Conservation (phyloP, 306 rosid species). For the Malus fusca region DNA sequence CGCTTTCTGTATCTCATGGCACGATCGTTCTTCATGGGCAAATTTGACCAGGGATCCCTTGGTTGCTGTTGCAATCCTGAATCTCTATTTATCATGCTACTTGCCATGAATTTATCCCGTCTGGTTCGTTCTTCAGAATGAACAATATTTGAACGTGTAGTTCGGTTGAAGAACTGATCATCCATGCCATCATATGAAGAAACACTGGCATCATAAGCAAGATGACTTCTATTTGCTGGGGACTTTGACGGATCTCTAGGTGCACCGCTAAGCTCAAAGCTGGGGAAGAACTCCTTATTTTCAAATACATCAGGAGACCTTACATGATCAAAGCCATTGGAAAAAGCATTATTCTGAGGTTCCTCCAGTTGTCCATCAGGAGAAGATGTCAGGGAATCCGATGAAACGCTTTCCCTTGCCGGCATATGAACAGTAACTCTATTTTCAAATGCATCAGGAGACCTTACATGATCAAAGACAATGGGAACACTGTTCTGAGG, state of each 20-base stretch:
- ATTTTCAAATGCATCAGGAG: slow-evolving; percentile 2
- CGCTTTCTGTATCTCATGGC: slow-evolving; percentile 23
- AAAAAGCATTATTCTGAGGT: slow-evolving; percentile 15
- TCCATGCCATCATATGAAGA: slow-evolving; percentile 65
- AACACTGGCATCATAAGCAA: slow-evolving; percentile 64
- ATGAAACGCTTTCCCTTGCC: slow-evolving; percentile 21
- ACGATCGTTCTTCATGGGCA: slow-evolving; percentile 29
- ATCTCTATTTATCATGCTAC: slow-evolving; percentile 23
- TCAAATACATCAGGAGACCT: slow-evolving; percentile 28
- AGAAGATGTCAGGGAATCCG: slow-evolving; percentile 28
- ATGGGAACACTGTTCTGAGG: slow-evolving; percentile 15
- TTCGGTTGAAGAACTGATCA: slow-evolving; percentile 28
- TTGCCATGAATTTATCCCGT: slow-evolving; percentile 33
- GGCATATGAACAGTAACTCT: slow-evolving; percentile 12
- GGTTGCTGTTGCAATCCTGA: slow-evolving; percentile 21
- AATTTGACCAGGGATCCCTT: slow-evolving; percentile 22
- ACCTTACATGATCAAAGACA: slow-evolving; percentile 4
- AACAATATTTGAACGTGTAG: slow-evolving; percentile 15
- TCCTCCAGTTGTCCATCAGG: slow-evolving; percentile 27
- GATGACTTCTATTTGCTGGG: slow-evolving; percentile 28
- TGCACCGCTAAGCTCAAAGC: slow-evolving; percentile 32
- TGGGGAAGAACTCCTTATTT: slow-evolving; percentile 24
- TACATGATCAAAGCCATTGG: slow-evolving; percentile 12
- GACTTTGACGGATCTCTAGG: slow-evolving; percentile 33
- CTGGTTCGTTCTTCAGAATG: slow-evolving; percentile 36